Conservation (phyloP, 1,284 basidiomycete genomes). For the Pisolithus thermaeus region DNA sequence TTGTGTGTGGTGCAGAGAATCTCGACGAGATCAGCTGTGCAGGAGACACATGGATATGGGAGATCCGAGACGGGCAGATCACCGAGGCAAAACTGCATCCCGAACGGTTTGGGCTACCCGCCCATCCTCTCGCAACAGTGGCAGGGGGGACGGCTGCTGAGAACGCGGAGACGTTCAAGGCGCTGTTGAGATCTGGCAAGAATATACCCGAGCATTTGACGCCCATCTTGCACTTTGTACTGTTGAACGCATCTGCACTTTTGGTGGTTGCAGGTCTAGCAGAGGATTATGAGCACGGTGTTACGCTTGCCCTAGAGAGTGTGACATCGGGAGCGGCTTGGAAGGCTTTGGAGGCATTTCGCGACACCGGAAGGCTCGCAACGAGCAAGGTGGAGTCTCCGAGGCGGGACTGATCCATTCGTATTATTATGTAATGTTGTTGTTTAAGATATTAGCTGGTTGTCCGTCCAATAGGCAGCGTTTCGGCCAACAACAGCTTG, state of each 20-base stretch:
- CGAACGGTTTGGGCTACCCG: conserved; percentile 65
- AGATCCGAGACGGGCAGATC: conserved; percentile 51
- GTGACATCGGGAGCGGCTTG: conserved; percentile 71
- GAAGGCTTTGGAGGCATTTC: conserved; percentile 55
- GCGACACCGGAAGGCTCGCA: conserved; percentile 10
- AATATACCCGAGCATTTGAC: conserved; percentile 46
- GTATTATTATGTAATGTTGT: too few species aligned
- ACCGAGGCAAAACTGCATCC: conserved; percentile 48
- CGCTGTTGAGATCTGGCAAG: conserved; percentile 49
- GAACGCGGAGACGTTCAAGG: conserved; percentile 66
- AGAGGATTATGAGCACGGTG: conserved; percentile 66
- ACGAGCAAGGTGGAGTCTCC: not conserved
- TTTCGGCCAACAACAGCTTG: too few species aligned
- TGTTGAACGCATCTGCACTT: conserved; percentile 81
- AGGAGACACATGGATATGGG: conserved; percentile 80
- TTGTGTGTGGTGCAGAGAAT: conserved; percentile 90
- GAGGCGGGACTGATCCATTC: not conserved
- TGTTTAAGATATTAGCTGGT: too few species aligned
- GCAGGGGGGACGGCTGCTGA: conserved; percentile 65
- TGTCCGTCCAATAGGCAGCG: too few species aligned
- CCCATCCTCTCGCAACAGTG: conserved; percentile 69
- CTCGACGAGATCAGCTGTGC: conserved; percentile 95
- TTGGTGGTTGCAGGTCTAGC: conserved; percentile 77
- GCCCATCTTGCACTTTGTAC: conserved; percentile 75
- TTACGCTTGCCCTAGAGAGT: conserved; percentile 66